Percentiles rank a stretch among this genome's conserved stretches.
These are phyloP conservation scores for Cymodocea nodosa DNA, from an alignment of 116 monocot genomes.

Conservation along the genomic window DNA sequence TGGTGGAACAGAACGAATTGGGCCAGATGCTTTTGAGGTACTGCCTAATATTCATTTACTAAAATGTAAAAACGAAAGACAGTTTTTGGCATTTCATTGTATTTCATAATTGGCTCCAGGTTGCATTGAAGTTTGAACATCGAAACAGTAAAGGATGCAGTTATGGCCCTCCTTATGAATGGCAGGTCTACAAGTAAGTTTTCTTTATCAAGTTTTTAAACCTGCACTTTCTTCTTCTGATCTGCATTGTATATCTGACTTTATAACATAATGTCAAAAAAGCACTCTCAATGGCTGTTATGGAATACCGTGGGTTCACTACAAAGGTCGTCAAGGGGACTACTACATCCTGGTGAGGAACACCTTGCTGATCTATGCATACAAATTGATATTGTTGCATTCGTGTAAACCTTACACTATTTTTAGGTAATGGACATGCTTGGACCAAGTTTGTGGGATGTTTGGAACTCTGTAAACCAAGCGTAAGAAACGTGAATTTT, in stretches of 20 bases:
- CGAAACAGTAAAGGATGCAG: conserved; percentile 95
- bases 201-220: conserved; percentile 1
- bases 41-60: background rate
- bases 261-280: conserved; percentile 5
- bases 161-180: conserved; percentile 92
- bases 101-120: conserved; percentile 23
- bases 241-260: background rate
- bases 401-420: background rate
- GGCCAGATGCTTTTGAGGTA: conserved; percentile 96
- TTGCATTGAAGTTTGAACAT: conserved; percentile 92
- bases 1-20: conserved; percentile 75
- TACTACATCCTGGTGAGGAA: conserved; percentile 79
- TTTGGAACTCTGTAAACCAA: conserved; percentile 93
- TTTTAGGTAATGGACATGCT: conserved; percentile 98
- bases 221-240: no score
- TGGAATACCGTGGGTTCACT: conserved; percentile 90
- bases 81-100: background rate
- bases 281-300: conserved; percentile 93
- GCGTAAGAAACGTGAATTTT: conserved; percentile 36
- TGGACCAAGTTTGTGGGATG: conserved; percentile 98
- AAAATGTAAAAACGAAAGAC: background rate
- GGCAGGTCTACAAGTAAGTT: conserved; percentile 96
- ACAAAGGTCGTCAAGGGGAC: conserved; percentile 94
- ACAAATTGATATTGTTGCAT: background rate
- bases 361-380: background rate